Percentiles rank a stretch among this genome's conserved stretches.
Conservation (phyloP, 768 basidiomycete genomes). For the Kwoniella sp. region DNA sequence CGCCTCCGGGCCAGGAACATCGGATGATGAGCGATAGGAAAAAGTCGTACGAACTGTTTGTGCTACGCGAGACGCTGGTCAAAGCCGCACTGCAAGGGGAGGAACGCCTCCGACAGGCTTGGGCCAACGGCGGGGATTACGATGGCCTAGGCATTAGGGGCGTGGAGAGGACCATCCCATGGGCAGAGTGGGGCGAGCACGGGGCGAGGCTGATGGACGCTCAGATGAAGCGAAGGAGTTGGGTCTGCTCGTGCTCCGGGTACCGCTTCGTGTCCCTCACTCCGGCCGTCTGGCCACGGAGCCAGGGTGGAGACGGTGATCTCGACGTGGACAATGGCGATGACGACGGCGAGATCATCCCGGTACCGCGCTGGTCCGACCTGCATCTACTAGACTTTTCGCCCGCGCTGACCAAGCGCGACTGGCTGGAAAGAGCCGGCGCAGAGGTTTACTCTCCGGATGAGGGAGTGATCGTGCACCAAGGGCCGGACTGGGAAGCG, state of each 20-base stretch:
- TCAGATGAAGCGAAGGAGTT: conserved; percentile 29
- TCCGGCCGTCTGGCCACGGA: conserved; percentile 5
- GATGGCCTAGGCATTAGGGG: conserved; percentile 13
- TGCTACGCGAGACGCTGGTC: conserved; percentile 34
- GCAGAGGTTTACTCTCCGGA: too few relatives aligned
- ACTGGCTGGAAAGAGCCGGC: too few relatives aligned
- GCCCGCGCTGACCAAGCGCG: conserved; percentile 25
- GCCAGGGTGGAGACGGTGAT: neutral
- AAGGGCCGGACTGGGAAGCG: neutral
- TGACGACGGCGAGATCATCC: conserved; percentile 7
- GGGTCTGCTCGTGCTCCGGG: conserved; percentile 46
- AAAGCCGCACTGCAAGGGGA: conserved; percentile 29
- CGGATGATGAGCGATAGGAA: neutral
- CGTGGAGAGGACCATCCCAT: conserved; percentile 21
- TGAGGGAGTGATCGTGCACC: too few relatives aligned
- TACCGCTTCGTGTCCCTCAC: conserved; percentile 40
- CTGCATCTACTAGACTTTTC: conserved; percentile 36
- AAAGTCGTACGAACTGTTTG: conserved; percentile 37
- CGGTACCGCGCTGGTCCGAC: conserved; percentile 20
- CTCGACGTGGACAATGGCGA: neutral
- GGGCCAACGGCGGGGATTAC: conserved; percentile 8
- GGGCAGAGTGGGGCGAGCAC: conserved; percentile 36
- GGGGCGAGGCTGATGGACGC: conserved; percentile 30
- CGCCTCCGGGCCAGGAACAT: conserved; percentile 12
- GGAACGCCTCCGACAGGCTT: conserved; percentile 15